Evolutionary conservation across 257 asterid species (phyloP), one percentile per base, ranked within the genome.

Genomic region (Nicotiana benthamiana): DNA sequence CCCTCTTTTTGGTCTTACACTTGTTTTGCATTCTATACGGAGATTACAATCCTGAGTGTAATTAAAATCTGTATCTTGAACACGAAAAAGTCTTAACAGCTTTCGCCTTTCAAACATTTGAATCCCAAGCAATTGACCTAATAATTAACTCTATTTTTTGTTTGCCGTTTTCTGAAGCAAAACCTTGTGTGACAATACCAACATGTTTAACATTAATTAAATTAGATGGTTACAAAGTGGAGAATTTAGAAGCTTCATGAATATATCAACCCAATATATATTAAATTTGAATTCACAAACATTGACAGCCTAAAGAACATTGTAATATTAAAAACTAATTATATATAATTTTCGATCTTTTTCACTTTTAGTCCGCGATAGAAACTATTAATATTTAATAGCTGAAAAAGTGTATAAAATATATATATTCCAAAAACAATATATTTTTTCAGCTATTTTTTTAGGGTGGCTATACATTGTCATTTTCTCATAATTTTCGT

Each of bases 151-250:
- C 24, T 72, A 46, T 24, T 8, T 20, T 20, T 20, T 7, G 34
- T 17, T 74, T 74, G 78, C 78, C n/a, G 78, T 74, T 48, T 74
- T 74, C 61, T 46, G 13, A 48, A 74, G 60, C 61, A 74, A 48
- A 74, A 48, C 61, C 40, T 74, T 46, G 40, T 48, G 57, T 43
- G 40, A 43, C 77, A 74, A 74, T 72, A 46, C 60, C 78, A 72
- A 72, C 60, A 72, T 46, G 78, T 26, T 74, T 46, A 46, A 46
- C 60, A 43, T 72, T 72, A 46, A 70, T 72, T 72, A 46, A 70
- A 18, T 43, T 26, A 11, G 28, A 6, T 60, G 7, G n/a, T 17
- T 24, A 27, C 56, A 66, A 51, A 7, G 60, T 13, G 6, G 36
- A 20, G 32, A 51, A 9, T 48, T n/a, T 24, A 53, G 43, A 27